Conservation (phyloP, 2,329 filamentous ascomycete genomes). For the Daldinia sp. region DNA sequence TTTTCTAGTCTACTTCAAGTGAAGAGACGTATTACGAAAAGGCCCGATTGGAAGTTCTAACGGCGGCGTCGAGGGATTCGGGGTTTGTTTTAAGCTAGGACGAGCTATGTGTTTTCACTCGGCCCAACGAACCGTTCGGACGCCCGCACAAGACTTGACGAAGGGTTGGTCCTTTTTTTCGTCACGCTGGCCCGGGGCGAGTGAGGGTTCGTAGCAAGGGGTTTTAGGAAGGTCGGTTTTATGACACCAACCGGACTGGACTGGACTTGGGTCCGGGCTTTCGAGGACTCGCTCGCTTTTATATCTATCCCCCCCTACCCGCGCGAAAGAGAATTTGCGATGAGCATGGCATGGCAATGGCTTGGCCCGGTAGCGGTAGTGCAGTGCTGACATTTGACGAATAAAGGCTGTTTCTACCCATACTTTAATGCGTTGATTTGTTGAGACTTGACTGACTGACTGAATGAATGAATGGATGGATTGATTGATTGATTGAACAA, state of each 20-base stretch:
- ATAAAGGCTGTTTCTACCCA: constrained; percentile 37
- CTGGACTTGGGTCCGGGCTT: not conserved
- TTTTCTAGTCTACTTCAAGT: constrained; percentile 43
- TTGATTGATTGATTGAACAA: not conserved
- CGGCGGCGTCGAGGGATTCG: constrained; percentile 15
- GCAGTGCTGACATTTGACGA: constrained; percentile 39
- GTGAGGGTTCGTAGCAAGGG: not conserved
- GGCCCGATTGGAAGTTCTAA: constrained; percentile 18
- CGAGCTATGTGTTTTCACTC: not conserved
- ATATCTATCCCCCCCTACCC: not conserved
- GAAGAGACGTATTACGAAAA: constrained; percentile 38
- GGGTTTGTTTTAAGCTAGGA: constrained; percentile 4
- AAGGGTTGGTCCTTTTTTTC: not conserved
- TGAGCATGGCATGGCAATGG: constrained; percentile 13
- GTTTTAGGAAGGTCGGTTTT: not conserved
- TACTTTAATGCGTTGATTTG: too few relatives aligned
- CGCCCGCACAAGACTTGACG: not conserved
- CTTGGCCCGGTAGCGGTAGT: constrained; percentile 27
- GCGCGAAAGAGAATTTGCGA: constrained; percentile 10
- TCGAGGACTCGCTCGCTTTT: not conserved
- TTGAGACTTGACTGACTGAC: too few relatives aligned
- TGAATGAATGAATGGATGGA: not conserved
- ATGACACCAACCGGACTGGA: not conserved
- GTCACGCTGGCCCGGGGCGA: not conserved
- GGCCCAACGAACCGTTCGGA: not conserved